Percentiles rank a stretch among this genome's conserved stretches.
Conservation (phyloP, 371 early-diverging fungal genomes). For the Apophysomyces sp. region DNA sequence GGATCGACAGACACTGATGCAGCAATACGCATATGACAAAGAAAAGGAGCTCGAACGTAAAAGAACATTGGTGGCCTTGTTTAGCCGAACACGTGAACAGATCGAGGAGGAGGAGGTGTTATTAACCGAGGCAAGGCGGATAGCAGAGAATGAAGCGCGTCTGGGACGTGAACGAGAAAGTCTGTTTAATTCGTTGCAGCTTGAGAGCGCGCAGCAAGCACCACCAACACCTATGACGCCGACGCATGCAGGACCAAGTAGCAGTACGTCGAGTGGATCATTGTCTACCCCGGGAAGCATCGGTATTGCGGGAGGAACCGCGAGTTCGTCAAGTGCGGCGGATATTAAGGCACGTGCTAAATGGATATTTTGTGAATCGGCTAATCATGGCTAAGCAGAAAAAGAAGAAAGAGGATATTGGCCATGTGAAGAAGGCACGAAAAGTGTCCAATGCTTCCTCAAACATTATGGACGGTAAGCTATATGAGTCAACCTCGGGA, state of each 20-base stretch:
- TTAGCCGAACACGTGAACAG: conserved; percentile 73
- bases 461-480: conserved; percentile 27
- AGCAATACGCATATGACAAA: conserved; percentile 58
- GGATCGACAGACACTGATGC: conserved; percentile 28
- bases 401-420: conserved; percentile 31
- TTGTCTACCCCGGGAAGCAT: conserved; percentile 31
- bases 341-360: conserved; percentile 21
- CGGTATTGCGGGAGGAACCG: conserved; percentile 37
- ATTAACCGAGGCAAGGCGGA: conserved; percentile 70
- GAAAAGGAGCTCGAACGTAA: conserved; percentile 78
- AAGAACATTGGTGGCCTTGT: conserved; percentile 68
- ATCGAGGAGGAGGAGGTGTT: conserved; percentile 85
- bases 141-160: conserved; percentile 75
- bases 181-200: conserved; percentile 57
- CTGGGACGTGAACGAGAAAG: conserved; percentile 75
- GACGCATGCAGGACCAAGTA: conserved; percentile 19
- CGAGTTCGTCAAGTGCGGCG: conserved; percentile 14
- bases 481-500: background rate
- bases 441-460: conserved; percentile 37
- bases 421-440: conserved; percentile 30
- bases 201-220: conserved; percentile 47
- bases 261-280: conserved; percentile 18
- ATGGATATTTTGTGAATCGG: background rate
- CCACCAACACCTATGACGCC: conserved; percentile 43
- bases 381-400: conserved; percentile 15